Base-by-base conservation (phyloP, 148 eudicot genomes). In the Polygonum maritimum region DNA sequence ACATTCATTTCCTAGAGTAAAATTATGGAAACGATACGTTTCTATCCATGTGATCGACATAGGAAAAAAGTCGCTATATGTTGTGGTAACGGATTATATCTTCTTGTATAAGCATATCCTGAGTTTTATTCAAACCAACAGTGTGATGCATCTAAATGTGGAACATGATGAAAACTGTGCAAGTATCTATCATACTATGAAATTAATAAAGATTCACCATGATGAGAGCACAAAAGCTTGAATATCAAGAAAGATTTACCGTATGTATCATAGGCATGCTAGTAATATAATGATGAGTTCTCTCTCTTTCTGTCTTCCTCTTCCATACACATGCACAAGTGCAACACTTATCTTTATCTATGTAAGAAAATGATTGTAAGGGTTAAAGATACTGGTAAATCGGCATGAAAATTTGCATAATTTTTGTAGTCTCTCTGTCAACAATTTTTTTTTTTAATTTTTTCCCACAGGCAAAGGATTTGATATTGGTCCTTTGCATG, bases 351-450 rank as follows among this genome's bases (percentile, higher is more conserved):
- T 40, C 18, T 14, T 48, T 73, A 13, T 40, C 18, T 14, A 69
- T 75, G 48, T 19, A 41, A 41, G 22, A 39, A 60, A 74, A 36
- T 36, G 51, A 36, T n/a, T 8, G 31, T n/a, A 48, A 13, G 4
- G 41, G 49, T 16, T 51, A 51, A 16, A 40, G 31, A 91, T 90
- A 89, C 89, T 88, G 80, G 77, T 80, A 81, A 77, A 91, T 89
- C 91, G 83, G 76, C 87, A 89, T 90, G 71, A 85, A 87, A 86
- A 87, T 79, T 74, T 80, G 65, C 86, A 85, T 38, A 8, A 39
- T 33, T 31, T 35, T 5, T 19, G 9, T 19, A 57, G 39, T 48
- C 38, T 15, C 19, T 31, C 60, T 19, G 13, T 21, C 15, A 74
- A n/a, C 45, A 21, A 10, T 49, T 22, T 38, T 3, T 39, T 39